Conservation (phyloP, 805 yeast genomes). For the Ogataea kodamae region DNA sequence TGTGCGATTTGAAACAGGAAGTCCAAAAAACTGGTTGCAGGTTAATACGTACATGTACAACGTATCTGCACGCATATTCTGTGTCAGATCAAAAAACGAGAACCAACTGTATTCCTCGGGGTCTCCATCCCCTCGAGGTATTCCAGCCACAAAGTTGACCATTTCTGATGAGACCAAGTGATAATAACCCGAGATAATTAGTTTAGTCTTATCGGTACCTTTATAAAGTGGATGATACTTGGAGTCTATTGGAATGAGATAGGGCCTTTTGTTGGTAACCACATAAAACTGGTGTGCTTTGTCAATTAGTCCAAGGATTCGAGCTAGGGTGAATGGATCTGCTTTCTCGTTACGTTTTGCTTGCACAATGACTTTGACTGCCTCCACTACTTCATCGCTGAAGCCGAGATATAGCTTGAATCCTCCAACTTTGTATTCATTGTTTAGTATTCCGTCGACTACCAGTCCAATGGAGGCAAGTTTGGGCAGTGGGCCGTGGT, state of each 20-base stretch:
- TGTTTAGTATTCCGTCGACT: conserved; percentile 21
- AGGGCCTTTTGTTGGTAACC: conserved; percentile 25
- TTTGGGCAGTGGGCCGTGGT: conserved; percentile 24
- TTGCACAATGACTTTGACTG: conserved; percentile 23
- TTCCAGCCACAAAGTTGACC: conserved; percentile 6
- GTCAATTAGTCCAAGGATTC: conserved; percentile 22
- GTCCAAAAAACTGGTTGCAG: conserved; percentile 24
- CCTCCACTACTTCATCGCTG: conserved; percentile 26
- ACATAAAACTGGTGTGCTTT: conserved; percentile 23
- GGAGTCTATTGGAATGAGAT: conserved; percentile 20
- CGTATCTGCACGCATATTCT: conserved; percentile 34
- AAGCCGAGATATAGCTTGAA: conserved; percentile 29
- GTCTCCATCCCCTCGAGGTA: conserved; percentile 1
- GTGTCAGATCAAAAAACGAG: conserved; percentile 29
- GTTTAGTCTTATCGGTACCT: conserved; percentile 24
- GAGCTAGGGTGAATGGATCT: conserved; percentile 17
- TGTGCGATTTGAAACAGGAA: conserved; percentile 9
- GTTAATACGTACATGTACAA: conserved; percentile 35
- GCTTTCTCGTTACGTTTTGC: conserved; percentile 11
- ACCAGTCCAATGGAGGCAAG: conserved; percentile 26
- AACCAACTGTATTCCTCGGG: conserved; percentile 22
- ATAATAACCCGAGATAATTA: conserved; percentile 22
- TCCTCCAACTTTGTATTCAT: conserved; percentile 17
- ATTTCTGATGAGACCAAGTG: conserved; percentile 18
- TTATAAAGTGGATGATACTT: conserved; percentile 30